Base-by-base conservation (phyloP, 1,139 yeast genomes). In the Lodderomyces margitis region DNA sequence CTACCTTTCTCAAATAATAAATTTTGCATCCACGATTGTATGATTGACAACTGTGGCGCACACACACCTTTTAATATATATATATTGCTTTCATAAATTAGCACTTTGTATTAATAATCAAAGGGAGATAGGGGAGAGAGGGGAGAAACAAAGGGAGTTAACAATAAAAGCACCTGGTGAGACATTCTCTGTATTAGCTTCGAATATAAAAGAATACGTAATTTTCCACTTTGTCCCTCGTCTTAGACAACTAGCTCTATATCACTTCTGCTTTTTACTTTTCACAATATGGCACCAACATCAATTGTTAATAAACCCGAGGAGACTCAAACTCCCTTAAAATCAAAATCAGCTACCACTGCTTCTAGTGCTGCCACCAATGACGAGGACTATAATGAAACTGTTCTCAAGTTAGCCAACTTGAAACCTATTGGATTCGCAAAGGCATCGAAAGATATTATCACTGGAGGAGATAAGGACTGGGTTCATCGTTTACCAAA, bases 401-500 rank as follows among this genome's bases (percentile, higher is more conserved):
- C 50, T 7, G 47, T 57, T 35, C 19, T 38, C 25, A 53, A 53
- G 36, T 47, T 58, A 38, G 59, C 62, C 14, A 30, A 40, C 16
- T 38, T 46, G 12, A 56, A 52, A 40, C 61, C 60, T 27, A 41
- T 57, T 42, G 59, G 60, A 7, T 50, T 46, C 34, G 34, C 50
- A 5, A 35, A 41, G 25, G 21, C 39, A 3, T 45, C 46, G 37
- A 48, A 37, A n/a, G 42, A 34, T n/a, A 34, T 40, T 2, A 31
- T 34, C 15, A 32, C 40, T 21, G 59, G 50, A 36, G 51, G 43
- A 36, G 49, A 46, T 21, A 52, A 51, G 16, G 47, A 50, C 2
- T 54, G 56, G 55, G 42, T 44, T 9, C 53, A 51, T n/a, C 39
- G 42, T 16, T 51, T 75, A 32, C 80, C 80, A 9, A 38, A 32